These are phyloP conservation scores for Monosporascus ibericus DNA, from an alignment of 2,329 filamentous ascomycete genomes.

Conservation along the genomic window DNA sequence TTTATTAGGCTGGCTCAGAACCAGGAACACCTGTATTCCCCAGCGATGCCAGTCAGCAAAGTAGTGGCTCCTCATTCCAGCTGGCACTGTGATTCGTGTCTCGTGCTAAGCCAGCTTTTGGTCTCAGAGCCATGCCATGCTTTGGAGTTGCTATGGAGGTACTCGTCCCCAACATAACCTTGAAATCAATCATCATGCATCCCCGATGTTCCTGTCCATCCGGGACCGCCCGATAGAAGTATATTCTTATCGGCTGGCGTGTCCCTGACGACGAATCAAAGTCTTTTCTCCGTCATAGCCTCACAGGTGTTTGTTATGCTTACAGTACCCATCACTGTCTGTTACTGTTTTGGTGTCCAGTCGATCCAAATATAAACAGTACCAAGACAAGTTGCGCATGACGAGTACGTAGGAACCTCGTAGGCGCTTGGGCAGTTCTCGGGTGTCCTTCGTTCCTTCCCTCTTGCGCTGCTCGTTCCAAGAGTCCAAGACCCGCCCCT, in stretches of 20 bases:
- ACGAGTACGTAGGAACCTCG: background rate
- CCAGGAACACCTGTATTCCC: background rate
- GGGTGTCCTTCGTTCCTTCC: background rate
- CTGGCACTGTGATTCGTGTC: constrained; percentile 9
- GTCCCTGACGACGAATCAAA: constrained; percentile 8
- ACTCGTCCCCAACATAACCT: constrained; percentile 6
- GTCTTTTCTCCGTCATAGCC: constrained; percentile 15
- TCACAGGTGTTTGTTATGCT: constrained; percentile 14
- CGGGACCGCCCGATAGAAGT: constrained; percentile 4
- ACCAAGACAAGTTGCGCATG: background rate
- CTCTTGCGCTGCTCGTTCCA: background rate
- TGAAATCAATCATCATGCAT: background rate
- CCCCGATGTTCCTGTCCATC: constrained; percentile 5
- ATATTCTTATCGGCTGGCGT: constrained; percentile 17
- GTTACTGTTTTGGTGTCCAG: background rate
- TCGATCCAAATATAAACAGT: background rate
- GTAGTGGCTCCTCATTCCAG: background rate
- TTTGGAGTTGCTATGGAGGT: constrained; percentile 10
- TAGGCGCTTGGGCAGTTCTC: background rate
- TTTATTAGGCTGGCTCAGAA: background rate
- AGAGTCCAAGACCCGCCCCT: background rate
- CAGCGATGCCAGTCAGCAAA: constrained; percentile 4
- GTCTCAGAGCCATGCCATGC: constrained; percentile 9
- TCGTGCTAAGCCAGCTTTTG: constrained; percentile 5
- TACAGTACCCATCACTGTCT: constrained; percentile 15